Conservation (phyloP, 1,284 basidiomycete species). For the Fomitopsis schrenkii region DNA sequence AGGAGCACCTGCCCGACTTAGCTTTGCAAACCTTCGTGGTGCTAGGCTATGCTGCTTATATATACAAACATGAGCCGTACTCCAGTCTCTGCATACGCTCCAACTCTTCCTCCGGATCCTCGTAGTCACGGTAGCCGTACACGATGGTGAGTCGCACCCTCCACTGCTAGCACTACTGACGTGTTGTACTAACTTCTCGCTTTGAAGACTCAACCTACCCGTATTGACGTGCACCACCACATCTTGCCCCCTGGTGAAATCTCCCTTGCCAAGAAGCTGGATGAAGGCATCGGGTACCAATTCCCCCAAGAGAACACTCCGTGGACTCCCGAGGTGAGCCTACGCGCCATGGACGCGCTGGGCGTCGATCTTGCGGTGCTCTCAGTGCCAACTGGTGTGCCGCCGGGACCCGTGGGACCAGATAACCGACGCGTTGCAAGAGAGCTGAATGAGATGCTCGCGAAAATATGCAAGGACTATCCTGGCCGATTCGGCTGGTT, state of each 20-base stretch:
- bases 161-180: conserved; percentile 2
- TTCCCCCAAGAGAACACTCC: conserved; percentile 60
- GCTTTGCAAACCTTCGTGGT: no score
- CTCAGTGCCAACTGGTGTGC: conserved; percentile 56
- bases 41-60: no score
- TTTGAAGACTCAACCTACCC: conserved; percentile 10
- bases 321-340: conserved; percentile 55
- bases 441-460: conserved; percentile 42
- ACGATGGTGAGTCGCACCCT: background rate
- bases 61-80: no score
- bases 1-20: no score
- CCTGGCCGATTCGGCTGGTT: conserved; percentile 63
- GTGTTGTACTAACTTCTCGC: background rate
- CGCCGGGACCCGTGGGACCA: conserved; percentile 35
- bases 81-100: no score
- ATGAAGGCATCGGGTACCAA: conserved; percentile 47
- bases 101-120: no score
- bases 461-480: conserved; percentile 41
- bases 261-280: conserved; percentile 31
- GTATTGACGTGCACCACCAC: conserved; percentile 72
- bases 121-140: background rate
- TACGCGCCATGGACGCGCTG: conserved; percentile 55
- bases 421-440: conserved; percentile 41
- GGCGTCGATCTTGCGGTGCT: conserved; percentile 56
- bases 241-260: conserved; percentile 45